These are phyloP conservation scores for Rhododendron kiyosumense DNA, from an alignment of 148 eudicot species.

Conservation along the genomic window DNA sequence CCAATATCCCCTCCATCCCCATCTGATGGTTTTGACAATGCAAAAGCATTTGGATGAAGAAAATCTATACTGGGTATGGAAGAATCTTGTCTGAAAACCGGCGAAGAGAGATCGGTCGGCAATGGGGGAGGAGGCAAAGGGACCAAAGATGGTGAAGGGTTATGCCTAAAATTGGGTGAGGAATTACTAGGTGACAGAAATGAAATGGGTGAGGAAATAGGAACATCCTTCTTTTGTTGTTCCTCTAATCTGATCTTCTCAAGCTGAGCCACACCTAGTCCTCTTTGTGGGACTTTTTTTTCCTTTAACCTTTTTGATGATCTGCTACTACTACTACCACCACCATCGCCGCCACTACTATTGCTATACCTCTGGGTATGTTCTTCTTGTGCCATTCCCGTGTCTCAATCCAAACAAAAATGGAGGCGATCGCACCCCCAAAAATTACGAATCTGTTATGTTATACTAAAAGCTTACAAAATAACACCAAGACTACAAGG, in stretches of 20 bases:
- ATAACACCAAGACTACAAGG: not conserved
- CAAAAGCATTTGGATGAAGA: constrained; percentile 17
- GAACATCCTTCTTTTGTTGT: constrained; percentile 38
- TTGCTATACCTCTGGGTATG: constrained; percentile 30
- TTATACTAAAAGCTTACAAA: not conserved
- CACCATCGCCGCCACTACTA: constrained; percentile 11
- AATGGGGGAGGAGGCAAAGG: constrained; percentile 11
- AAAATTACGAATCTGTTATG: not conserved
- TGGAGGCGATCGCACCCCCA: not conserved
- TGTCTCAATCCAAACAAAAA: not conserved
- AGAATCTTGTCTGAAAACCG: constrained; percentile 16
- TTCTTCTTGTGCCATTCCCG: constrained; percentile 51
- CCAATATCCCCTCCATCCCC: constrained; percentile 21
- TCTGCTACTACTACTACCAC: constrained; percentile 23
- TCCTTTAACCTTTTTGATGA: constrained; percentile 58
- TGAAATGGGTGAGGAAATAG: constrained; percentile 25
- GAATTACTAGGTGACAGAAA: constrained; percentile 5
- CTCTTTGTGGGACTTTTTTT: constrained; percentile 81
- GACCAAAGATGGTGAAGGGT: constrained; percentile 20
- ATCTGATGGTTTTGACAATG: constrained; percentile 15
- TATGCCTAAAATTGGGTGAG: constrained; percentile 27
- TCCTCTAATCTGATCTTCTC: constrained; percentile 78
- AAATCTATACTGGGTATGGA: constrained; percentile 24
- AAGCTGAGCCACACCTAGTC: constrained; percentile 91
- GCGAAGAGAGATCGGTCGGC: constrained; percentile 14